Evolutionary conservation across 257 asterid species (phyloP), one percentile per base, ranked within the genome.

Genomic region (Nicotiana attenuata): DNA sequence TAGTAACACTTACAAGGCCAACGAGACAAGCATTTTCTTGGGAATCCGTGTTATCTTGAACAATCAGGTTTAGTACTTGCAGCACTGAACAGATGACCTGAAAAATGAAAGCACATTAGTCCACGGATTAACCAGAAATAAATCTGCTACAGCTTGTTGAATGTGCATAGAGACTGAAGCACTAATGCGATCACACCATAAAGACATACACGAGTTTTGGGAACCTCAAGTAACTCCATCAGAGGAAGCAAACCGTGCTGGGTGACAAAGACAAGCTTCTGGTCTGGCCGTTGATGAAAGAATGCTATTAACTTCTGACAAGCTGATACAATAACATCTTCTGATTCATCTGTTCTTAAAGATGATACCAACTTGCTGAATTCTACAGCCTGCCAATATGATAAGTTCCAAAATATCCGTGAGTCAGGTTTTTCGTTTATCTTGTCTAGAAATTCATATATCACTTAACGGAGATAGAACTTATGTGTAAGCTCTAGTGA

Each of bases 1-100:
- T 80, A 80, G 76, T 33, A 78, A 59, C 84, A 92, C 98, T 94
- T 89, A 96, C 99, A 77, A 96, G 93, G 78, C 99, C 99, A 60
- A 94, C 94, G 60, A 96, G 95, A 87, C 99, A 94, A 86, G 99
- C 99, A 91, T 94, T 94, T 89, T 94, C 99, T 89, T 92, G 97
- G 87, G 90, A 89, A 82, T 93, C 99, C 14, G 94, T 88, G 87
- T 92, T 96, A 85, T 93, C 98, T 91, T 92, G 92, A 83, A 94
- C 92, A 84, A 96, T 90, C 88, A 92, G 92, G 86, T 96, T 96
- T 79, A 96, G 90, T 82, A 96, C 97, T 86, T 96, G 98, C 85
- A 96, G 92, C 87, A 93, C 97, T 1, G 98, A 89, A 87, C 99
- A 93, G 63, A 90, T 92, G 61, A 93, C 97, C 98, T 94, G 91